Percentiles rank a stretch among this genome's conserved stretches.
Conservation (phyloP, 768 basidiomycete species). For the Xerocomellus intermedius region DNA sequence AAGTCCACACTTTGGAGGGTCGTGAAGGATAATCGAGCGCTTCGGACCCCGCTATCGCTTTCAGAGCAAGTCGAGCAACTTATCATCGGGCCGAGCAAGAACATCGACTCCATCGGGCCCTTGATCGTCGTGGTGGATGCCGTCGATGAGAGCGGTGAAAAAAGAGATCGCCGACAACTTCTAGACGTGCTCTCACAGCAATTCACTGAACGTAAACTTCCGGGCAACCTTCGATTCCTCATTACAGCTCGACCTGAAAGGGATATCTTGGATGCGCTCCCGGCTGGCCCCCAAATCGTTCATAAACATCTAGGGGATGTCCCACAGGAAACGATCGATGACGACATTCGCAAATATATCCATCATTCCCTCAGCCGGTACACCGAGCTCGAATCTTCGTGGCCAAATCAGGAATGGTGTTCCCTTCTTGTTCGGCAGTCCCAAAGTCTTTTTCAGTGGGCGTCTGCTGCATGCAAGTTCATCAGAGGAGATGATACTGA, state of each 20-base stretch:
- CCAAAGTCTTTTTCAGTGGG: slow-evolving; percentile 26
- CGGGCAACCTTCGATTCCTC: slow-evolving; percentile 16
- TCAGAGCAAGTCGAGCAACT: slow-evolving; percentile 13
- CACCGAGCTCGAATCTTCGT: neutral
- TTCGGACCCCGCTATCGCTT: neutral
- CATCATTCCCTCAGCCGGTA: neutral
- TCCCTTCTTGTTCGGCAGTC: slow-evolving; percentile 15
- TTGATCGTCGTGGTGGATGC: slow-evolving; percentile 18
- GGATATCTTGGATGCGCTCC: neutral
- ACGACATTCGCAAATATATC: slow-evolving; percentile 3
- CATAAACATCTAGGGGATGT: neutral
- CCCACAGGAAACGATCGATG: neutral
- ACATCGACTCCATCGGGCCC: neutral
- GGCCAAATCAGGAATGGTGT: slow-evolving; percentile 15
- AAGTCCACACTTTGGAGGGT: no score
- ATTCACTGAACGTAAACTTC: neutral
- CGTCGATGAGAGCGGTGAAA: slow-evolving; percentile 22
- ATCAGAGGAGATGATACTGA: slow-evolving; percentile 7
- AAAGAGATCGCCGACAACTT: slow-evolving; percentile 6
- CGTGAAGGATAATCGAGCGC: neutral
- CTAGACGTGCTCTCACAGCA: slow-evolving; percentile 9
- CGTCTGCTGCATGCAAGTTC: slow-evolving; percentile 2
- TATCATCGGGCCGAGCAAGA: neutral
- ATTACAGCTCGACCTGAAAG: slow-evolving; percentile 20
- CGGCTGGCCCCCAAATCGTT: neutral